Evolutionary conservation across 495 filamentous ascomycete species (phyloP), one percentile per base, ranked within the genome.

Genomic region (Margaritispora aquatica): DNA sequence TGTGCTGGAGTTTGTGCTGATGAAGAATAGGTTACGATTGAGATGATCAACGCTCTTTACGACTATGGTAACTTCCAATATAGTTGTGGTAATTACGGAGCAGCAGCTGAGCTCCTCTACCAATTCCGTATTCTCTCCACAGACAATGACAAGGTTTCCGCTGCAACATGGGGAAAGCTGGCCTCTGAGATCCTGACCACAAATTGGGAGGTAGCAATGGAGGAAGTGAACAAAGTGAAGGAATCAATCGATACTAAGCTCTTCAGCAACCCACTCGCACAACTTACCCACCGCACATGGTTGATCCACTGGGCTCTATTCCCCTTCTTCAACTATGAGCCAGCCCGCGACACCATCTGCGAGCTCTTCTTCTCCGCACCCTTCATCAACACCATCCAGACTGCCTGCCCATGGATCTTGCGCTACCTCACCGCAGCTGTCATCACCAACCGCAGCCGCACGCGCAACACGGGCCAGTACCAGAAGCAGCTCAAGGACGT

Each of bases 361-460:
- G 94, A 98, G 63, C 84, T 97, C 62, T 92, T 97, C 82, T 97
- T 97, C 83, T 94, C 87, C 66, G 87, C 91, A 54, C 79, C 87
- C 63, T 98, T 90, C 79, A 97, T 98, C 81, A 97, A 97, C 82
- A 96, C 92, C 65, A 97, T 98, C 71, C 94, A 98, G 78, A 96
- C 95, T 60, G 87, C 84, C 74, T 96, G 93, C 77, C 91, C 94
- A 2, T 97, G 95, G 95, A 88, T 97, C 58, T 80, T 98, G 61
- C 87, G 94, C 57, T 98, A 97, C 75, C 83, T 98, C 29, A 84
- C 90, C 57, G 92, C 92, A 19, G 92, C 95, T 53, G 94, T 98
- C 62, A 96, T 97, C 75, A 97, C 92, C 54, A 93, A 92, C 80
- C 87, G 94, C 55, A 89, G 79, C 75, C 85, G 90, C 51, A 86